phyloP scores from a whole-genome alignment of 2,329 filamentous ascomycete species.

The Epichloe sylvatica region DNA sequence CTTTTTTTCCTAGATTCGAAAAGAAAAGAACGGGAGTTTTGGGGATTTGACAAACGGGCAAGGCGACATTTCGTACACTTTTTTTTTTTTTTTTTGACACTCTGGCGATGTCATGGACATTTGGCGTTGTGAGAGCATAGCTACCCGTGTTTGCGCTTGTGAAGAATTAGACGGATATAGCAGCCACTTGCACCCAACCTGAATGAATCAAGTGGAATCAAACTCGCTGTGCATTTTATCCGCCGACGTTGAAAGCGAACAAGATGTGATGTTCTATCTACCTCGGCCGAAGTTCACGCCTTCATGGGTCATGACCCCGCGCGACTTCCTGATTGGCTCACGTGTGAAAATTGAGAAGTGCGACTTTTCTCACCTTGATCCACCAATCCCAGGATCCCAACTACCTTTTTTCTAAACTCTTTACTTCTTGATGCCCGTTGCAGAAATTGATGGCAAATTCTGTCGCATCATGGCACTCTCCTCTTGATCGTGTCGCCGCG shows the following conservation, averaged over 20 bases:
- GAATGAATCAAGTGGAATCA: background rate
- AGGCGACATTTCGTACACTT: too few species aligned
- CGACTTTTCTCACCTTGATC: background rate
- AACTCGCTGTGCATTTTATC: background rate
- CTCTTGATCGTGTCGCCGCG: too few species aligned
- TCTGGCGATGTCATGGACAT: background rate
- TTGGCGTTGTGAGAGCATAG: background rate
- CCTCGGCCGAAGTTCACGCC: too few species aligned
- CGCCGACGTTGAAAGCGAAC: background rate
- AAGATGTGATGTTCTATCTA: too few species aligned
- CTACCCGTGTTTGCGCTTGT: background rate
- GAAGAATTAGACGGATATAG: background rate
- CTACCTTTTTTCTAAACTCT: too few species aligned
- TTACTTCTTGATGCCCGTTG: background rate
- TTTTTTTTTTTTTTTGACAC: background rate
- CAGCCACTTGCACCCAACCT: background rate
- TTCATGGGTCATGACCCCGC: conserved; percentile 8
- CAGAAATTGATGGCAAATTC: too few species aligned
- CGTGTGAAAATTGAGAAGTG: too few species aligned
- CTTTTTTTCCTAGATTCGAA: background rate
- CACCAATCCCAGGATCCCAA: background rate
- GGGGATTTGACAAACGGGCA: background rate
- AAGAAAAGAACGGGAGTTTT: background rate
- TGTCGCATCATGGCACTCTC: too few species aligned
- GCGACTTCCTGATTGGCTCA: conserved; percentile 3